Base-by-base conservation (phyloP, 179 eudicot species). In the Pouteria campechiana region DNA sequence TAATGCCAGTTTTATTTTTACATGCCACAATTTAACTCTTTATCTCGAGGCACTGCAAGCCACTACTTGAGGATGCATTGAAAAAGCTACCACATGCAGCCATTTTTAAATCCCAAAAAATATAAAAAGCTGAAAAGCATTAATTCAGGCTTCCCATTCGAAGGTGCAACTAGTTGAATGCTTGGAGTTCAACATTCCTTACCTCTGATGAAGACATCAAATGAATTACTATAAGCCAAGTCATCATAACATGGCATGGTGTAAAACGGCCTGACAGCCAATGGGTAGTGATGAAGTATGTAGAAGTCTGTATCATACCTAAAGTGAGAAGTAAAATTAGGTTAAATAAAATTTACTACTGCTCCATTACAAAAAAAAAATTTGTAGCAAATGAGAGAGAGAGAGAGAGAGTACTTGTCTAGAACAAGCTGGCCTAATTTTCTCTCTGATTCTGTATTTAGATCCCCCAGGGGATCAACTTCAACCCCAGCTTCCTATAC, bases 161-260 rank as follows among this genome's bases (percentile, higher is more conserved):
- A n/a, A n/a, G n/a, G n/a, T n/a, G n/a, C n/a, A n/a, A n/a, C n/a
- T n/a, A n/a, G n/a, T n/a, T n/a, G n/a, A n/a, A 17, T 36, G 17
- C 54, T 62, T n/a, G n/a, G n/a, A n/a, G n/a, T n/a, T n/a, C n/a
- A n/a, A n/a, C n/a, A n/a, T 15, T 36, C 14, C 54, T 62, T 58
- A 69, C 97, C 97, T 60, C 97, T 67, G 29, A 89, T 85, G 42
- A 89, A 89, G 64, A 89, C 93, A 68, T 89, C 97, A 68, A 89
- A 89, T 11, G 97, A 89, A 54, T 85, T 89, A 60, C 95, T 84
- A 41, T 89, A 89, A 16, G 42, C 41, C 0, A 64, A 57, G 33
- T 76, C 59, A 48, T 85, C 97, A 45, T 52, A 34, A 55, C 83
- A 89, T 13, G 97, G 97, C 97, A 89, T 85, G 42, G 95, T 89